phyloP scores from a whole-genome alignment of 306 rosid genomes.

The Castanopsis chinensis region DNA sequence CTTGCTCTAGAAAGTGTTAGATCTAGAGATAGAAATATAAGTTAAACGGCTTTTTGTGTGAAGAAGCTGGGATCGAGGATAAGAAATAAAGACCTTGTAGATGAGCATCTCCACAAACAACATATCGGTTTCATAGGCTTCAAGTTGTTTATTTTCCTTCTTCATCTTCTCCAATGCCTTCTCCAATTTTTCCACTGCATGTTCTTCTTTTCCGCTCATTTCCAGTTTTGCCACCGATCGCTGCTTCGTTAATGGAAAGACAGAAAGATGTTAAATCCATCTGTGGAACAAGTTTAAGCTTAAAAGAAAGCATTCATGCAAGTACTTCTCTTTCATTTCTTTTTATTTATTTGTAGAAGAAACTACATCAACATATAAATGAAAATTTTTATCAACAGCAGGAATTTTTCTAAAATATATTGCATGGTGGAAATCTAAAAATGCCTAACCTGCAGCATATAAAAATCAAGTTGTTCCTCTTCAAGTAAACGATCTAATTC shows the following conservation, averaged over 20 bases:
- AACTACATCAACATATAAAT: background rate
- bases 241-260: constrained; percentile 22
- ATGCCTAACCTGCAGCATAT: constrained; percentile 50
- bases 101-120: constrained; percentile 60
- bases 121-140: constrained; percentile 69
- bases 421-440: background rate
- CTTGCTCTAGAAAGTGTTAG: no score
- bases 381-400: background rate
- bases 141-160: constrained; percentile 11
- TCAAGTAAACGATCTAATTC: constrained; percentile 19
- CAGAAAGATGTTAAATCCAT: background rate
- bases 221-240: constrained; percentile 42
- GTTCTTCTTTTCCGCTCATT: constrained; percentile 46
- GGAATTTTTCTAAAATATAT: no score
- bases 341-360: no score
- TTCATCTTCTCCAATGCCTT: constrained; percentile 19
- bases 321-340: no score
- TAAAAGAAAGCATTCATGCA: background rate
- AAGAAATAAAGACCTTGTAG: constrained; percentile 41
- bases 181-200: constrained; percentile 30
- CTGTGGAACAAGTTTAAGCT: background rate
- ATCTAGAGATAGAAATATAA: no score
- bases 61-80: background rate
- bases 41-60: background rate
- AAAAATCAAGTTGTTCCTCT: constrained; percentile 33